These are phyloP conservation scores for Suhomyces sp. DNA, from an alignment of 805 yeast genomes.

Conservation along the genomic window DNA sequence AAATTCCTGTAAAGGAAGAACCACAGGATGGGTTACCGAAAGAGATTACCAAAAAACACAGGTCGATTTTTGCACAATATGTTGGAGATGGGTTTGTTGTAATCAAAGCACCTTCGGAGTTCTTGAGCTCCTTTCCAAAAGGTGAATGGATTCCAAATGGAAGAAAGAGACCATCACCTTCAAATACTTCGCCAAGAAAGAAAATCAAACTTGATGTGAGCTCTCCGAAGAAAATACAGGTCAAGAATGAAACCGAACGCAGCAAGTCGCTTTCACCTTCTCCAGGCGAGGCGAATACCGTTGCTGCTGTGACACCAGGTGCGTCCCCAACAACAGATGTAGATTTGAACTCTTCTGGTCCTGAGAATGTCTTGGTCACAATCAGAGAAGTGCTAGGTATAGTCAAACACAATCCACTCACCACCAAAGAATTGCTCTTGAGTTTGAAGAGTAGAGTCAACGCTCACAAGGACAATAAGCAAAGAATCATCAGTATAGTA, in stretches of 20 bases:
- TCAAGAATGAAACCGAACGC: constrained; percentile 14
- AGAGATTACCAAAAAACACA: constrained; percentile 1
- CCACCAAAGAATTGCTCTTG: constrained; percentile 62
- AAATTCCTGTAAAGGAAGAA: constrained; percentile 34
- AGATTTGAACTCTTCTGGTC: constrained; percentile 38
- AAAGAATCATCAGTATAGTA: constrained; percentile 56
- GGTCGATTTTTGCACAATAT: constrained; percentile 22
- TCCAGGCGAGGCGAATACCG: constrained; percentile 7
- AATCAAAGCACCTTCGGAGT: constrained; percentile 60
- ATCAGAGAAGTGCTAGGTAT: constrained; percentile 69
- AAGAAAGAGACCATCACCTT: constrained; percentile 33
- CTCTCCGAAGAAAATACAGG: constrained; percentile 29
- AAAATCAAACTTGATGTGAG: constrained; percentile 38
- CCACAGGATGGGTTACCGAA: constrained; percentile 17
- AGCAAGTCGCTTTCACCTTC: constrained; percentile 19
- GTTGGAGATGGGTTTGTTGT: constrained; percentile 47
- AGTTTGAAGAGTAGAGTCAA: constrained; percentile 61
- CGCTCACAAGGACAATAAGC: constrained; percentile 62
- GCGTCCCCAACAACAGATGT: constrained; percentile 10
- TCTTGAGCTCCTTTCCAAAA: constrained; percentile 64
- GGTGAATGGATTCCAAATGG: constrained; percentile 84
- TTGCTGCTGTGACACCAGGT: constrained; percentile 5
- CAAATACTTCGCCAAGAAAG: constrained; percentile 33
- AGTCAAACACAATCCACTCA: constrained; percentile 55
- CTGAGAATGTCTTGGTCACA: constrained; percentile 52